Base-by-base conservation (phyloP, 2,329 filamentous ascomycete genomes). In the Capronia epimyces region DNA sequence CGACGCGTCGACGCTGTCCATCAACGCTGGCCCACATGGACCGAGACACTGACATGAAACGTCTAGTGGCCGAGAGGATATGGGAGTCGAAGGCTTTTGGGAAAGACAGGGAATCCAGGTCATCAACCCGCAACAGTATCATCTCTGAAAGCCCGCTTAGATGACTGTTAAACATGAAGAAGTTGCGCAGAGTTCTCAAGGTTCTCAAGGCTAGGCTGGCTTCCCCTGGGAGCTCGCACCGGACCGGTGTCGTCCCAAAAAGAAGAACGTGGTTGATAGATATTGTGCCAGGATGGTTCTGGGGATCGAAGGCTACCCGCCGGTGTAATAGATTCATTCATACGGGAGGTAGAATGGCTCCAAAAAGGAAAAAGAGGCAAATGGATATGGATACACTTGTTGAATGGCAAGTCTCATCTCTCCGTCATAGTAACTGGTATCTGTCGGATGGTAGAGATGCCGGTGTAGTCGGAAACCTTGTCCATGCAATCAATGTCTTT, bases 81-180 rank as follows among this genome's bases (percentile, higher is more conserved):
- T 69, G 64, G 65, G 64, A 18, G 66, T 69, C 4, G 67, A 68
- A 48, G 60, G 53, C 2, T 65, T 67, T 58, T 69, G 67, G 67
- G 49, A 64, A 42, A 59, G 67, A 20, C 31, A 65, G 24, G 66
- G 66, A 0, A 55, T 68, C 6, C 15, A 57, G 9, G 60, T 67
- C 5, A 60, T 63, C 1, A 61, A 55, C 18, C 57, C 64, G 2
- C 60, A 60, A 29, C 62, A 68, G 52, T 69, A 68, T 43, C 66
- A 69, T 50, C 59, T 69, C 2, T 69, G 46, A 56, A n/a, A 25
- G 16, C 3, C 7, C 29, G n/a, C n/a, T n/a, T n/a, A n/a, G n/a
- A n/a, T n/a, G n/a, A n/a, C n/a, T n/a, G n/a, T n/a, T n/a, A n/a
- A n/a, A n/a, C n/a, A n/a, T n/a, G n/a, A n/a, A n/a, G n/a, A n/a